Base-by-base conservation (phyloP, 208 protist genomes). In the Trypanosomatidae sp. region DNA sequence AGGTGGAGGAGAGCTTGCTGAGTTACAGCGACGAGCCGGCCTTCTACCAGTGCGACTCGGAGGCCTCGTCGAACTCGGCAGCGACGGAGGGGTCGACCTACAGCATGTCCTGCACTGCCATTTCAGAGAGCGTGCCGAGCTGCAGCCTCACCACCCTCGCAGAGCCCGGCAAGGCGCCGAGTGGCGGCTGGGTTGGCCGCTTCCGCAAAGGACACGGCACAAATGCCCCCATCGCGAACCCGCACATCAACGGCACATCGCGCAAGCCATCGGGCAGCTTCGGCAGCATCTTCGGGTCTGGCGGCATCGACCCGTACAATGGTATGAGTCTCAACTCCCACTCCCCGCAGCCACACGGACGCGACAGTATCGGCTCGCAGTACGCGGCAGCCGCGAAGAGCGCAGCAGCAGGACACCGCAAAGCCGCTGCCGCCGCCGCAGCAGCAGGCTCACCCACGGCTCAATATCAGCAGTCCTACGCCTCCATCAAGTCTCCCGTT, bases 111-210 rank as follows among this genome's bases (percentile, higher is more conserved):
- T 87, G 73, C 66, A 77, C 79, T 25, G 62, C 75, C n/a, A 85
- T 84, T 33, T 84, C 79, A 2, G 91, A 95, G 43, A 95, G 86
- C 64, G 88, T 95, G n/a, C 76, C 79, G 19, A 93, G 86, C 72
- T 93, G 86, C 70, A 93, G 91, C 62, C 77, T 90, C 36, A 87
- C 90, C n/a, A n/a, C n/a, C n/a, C n/a, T n/a, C n/a, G n/a, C n/a
- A n/a, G n/a, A n/a, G n/a, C n/a, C n/a, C n/a, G n/a, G n/a, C n/a
- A n/a, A n/a, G n/a, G n/a, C n/a, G n/a, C n/a, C n/a, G n/a, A n/a
- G n/a, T n/a, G n/a, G n/a, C n/a, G n/a, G n/a, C n/a, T 74, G 69
- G 79, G 71, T 28, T n/a, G 66, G 44, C 56, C 72, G 58, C 7
- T 83, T 76, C 55, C 69, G 71, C 44, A 74, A 76, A 25, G n/a